Base-by-base conservation (phyloP, 257 asterid genomes). In the Verbascum thapsus region DNA sequence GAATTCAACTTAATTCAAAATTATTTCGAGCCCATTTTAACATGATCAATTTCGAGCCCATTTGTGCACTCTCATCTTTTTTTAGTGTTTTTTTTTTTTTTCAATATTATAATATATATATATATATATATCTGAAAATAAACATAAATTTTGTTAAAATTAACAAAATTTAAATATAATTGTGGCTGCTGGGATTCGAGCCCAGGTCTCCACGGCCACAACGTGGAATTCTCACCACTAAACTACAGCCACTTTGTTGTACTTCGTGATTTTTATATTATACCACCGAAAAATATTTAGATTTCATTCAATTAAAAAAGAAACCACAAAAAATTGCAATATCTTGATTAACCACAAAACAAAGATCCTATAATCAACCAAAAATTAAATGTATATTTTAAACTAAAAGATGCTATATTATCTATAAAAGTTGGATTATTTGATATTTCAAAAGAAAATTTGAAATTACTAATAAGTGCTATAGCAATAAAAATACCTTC, bases 151-250 rank as follows among this genome's bases (percentile, higher is more conserved):
- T n/a, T n/a, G n/a, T n/a, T n/a, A n/a, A n/a, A n/a, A n/a, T 26
- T 5, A 26, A 26, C 2, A 26, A 26, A 5, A 26, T 1, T 26
- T 26, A 26, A 26, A 26, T 26, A 1, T 26, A 26, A 26, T 26
- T 86, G 98, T 88, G 96, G 98, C 98, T 91, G 96, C 96, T 92
- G 91, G 97, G 94, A 92, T 91, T 91, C 94, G 95, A 88, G 98
- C 97, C 95, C 95, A 85, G 95, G 96, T 87, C 97, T 87, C 88
- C 89, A 92, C 91, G 94, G 95, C 97, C 98, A 87, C 96, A 89
- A 85, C 94, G 90, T 92, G 94, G 88, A 92, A 92, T 89, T 89
- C 97, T 92, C 3, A 89, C 96, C 94, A 84, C 95, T 84, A 88
- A 86, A 92, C 96, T 88, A 86, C 91, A 86, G 91, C 97, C 95